Percentiles rank a stretch among this genome's conserved stretches.
These are phyloP conservation scores for Tetrastigma voinierianum DNA, from an alignment of 164 flowering plant genomes.

Conservation along the genomic window DNA sequence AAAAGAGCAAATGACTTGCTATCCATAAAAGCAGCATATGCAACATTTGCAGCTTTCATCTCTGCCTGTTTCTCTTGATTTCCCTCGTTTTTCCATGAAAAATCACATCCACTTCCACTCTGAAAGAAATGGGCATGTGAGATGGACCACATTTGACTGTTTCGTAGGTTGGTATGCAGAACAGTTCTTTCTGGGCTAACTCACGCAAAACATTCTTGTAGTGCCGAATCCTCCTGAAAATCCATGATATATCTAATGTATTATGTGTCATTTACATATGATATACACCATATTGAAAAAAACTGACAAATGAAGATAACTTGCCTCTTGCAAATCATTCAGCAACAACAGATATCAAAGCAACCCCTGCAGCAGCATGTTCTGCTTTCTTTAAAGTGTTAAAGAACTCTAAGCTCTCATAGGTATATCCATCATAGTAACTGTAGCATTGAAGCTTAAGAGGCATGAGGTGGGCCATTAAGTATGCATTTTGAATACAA, in stretches of 20 bases:
- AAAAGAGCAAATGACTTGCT: conserved; percentile 27
- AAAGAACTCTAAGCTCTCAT: conserved; percentile 19
- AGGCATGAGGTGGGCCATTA: conserved; percentile 25
- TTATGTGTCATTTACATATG: no score
- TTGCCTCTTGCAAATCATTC: conserved; percentile 28
- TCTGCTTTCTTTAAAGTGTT: conserved; percentile 34
- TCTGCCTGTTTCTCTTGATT: conserved; percentile 60
- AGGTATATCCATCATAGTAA: conserved; percentile 22
- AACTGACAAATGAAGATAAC: not conserved
- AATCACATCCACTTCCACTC: conserved; percentile 31
- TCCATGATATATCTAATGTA: no score
- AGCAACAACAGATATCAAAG: conserved; percentile 20
- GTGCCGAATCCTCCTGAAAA: conserved; percentile 17
- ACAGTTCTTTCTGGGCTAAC: conserved; percentile 26
- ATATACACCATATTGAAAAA: no score
- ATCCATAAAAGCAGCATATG: conserved; percentile 34
- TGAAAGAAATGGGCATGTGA: conserved; percentile 16
- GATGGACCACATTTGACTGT: conserved; percentile 18
- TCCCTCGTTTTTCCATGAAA: conserved; percentile 46
- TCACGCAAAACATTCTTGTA: conserved; percentile 32
- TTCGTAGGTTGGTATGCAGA: conserved; percentile 23
- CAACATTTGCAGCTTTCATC: conserved; percentile 54
- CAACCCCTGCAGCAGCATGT: conserved; percentile 30
- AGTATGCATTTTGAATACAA: conserved; percentile 13
- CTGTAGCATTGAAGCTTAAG: conserved; percentile 17